These are phyloP conservation scores for Colletotrichum australisinense DNA, from an alignment of 2,329 filamentous ascomycete species.

Conservation along the genomic window DNA sequence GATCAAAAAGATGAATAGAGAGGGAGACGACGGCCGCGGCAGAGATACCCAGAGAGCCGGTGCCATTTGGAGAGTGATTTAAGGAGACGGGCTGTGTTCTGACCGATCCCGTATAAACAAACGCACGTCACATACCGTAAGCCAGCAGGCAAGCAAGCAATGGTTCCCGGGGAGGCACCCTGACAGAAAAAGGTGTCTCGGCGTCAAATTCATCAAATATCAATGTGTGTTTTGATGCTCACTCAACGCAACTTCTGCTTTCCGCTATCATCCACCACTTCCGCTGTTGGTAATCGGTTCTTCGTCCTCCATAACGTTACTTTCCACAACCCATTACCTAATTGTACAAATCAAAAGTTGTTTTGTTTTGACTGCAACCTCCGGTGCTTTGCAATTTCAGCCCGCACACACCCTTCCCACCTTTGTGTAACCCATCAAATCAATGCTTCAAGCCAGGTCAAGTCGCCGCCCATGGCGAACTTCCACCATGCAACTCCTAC, in stretches of 20 bases:
- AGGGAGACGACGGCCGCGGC: slow-evolving; percentile 47
- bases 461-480: slow-evolving; percentile 16
- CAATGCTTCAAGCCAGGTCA: slow-evolving; percentile 12
- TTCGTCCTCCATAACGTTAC: neutral
- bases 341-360: slow-evolving; percentile 11
- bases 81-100: neutral
- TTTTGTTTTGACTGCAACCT: neutral
- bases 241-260: neutral
- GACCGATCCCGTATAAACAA: neutral
- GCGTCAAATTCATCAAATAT: neutral
- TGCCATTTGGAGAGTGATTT: slow-evolving; percentile 58
- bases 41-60: slow-evolving; percentile 51
- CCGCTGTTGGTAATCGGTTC: neutral
- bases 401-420: neutral
- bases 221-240: neutral
- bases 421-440: neutral
- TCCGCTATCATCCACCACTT: neutral
- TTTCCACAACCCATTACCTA: slow-evolving; percentile 1
- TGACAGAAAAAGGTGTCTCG: neutral
- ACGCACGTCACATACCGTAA: neutral
- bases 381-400: neutral
- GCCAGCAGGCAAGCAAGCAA: neutral
- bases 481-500: slow-evolving; percentile 34
- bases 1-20: slow-evolving; percentile 65
- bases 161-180: neutral